phyloP scores from a whole-genome alignment of 2,329 filamentous ascomycete species.

The Penicillium sp. region DNA sequence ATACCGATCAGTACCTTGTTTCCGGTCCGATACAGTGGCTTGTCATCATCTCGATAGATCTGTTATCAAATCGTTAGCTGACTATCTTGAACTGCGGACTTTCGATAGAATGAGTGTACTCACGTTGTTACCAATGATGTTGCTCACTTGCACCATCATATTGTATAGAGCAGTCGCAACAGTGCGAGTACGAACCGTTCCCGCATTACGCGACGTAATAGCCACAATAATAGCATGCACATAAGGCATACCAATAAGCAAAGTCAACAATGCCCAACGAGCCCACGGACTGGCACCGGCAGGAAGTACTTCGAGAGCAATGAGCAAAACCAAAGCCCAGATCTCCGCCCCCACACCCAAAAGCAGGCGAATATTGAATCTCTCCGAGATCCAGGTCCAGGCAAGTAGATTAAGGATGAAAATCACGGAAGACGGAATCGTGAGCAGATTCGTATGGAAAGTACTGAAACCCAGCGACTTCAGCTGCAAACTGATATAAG shows the following conservation, averaged over 20 bases:
- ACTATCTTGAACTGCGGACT: not conserved
- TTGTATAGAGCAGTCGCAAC: constrained; percentile 53
- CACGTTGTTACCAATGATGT: constrained; percentile 46
- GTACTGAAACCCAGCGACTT: constrained; percentile 62
- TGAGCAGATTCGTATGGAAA: constrained; percentile 66
- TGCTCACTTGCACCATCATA: constrained; percentile 50
- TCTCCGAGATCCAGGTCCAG: constrained; percentile 59
- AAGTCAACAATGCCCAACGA: constrained; percentile 55
- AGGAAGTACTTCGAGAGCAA: constrained; percentile 57
- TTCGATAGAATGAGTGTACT: constrained; percentile 17
- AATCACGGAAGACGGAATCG: constrained; percentile 61
- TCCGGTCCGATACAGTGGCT: constrained; percentile 61
- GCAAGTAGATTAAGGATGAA: constrained; percentile 62
- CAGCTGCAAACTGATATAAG: constrained; percentile 47
- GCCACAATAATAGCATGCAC: constrained; percentile 60
- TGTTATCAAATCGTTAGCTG: constrained; percentile 34
- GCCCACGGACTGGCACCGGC: constrained; percentile 55
- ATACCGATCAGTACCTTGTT: constrained; percentile 63
- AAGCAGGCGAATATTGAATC: constrained; percentile 59
- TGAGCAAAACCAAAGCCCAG: constrained; percentile 58
- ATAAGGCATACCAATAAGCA: constrained; percentile 62
- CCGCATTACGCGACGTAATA: constrained; percentile 49
- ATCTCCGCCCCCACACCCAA: constrained; percentile 58
- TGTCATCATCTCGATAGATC: constrained; percentile 61
- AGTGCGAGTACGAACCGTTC: constrained; percentile 47